Conservation (phyloP, 768 basidiomycete species). For the Suillus variegatus region DNA sequence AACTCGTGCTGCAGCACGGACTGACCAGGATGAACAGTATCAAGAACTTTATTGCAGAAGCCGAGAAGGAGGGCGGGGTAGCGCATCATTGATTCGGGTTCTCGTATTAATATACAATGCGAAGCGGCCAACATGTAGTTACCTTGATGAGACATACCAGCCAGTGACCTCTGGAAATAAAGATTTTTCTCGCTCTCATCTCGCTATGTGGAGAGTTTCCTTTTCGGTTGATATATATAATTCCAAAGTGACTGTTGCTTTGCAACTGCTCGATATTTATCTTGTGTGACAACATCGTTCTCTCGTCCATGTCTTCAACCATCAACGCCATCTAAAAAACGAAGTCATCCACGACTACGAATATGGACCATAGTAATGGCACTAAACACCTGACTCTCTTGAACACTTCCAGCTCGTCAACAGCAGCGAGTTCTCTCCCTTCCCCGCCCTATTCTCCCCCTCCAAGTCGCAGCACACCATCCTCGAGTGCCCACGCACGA, state of each 20-base stretch:
- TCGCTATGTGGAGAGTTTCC: background rate
- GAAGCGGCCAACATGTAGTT: background rate
- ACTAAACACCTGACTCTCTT: background rate
- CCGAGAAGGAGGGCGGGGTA: conserved; percentile 71
- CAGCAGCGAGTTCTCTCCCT: conserved; percentile 3
- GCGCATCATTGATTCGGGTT: conserved; percentile 27
- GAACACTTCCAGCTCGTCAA: background rate
- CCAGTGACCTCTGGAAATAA: conserved; percentile 2
- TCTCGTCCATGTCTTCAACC: background rate
- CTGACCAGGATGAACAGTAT: conserved; percentile 65
- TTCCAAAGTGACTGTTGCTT: background rate
- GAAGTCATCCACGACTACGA: background rate
- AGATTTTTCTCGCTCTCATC: background rate
- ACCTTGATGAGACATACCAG: conserved; percentile 6
- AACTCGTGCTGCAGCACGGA: conserved; percentile 34
- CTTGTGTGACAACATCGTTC: background rate
- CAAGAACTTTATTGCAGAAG: conserved; percentile 76
- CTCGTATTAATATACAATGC: background rate
- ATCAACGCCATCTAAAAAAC: background rate
- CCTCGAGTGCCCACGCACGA: background rate
- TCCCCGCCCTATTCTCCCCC: conserved; percentile 4
- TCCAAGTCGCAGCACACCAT: background rate
- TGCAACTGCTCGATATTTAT: background rate
- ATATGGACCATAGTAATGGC: background rate
- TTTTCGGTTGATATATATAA: background rate